Evolutionary conservation across 75 land plant genomes (phyloP), one percentile per base, ranked within the genome.

Genomic region (Ceratopteris richardii): DNA sequence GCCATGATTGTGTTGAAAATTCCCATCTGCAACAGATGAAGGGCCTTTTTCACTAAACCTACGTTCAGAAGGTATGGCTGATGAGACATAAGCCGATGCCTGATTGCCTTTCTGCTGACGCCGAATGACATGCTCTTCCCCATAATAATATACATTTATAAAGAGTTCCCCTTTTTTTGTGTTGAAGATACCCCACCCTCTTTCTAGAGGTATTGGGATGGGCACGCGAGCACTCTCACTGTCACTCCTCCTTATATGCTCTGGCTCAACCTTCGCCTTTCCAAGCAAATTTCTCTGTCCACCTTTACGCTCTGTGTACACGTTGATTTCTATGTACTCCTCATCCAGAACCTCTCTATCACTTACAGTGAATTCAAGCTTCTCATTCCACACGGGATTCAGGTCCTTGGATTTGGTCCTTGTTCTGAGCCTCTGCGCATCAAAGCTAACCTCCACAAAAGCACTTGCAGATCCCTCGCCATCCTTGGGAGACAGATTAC

Each of bases 331-430:
- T 26, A 69, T n/a, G 67, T 29, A 7, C 20, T 52, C 23, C 41
- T 55, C 41, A 16, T 28, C 27, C 52, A 42, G 16, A 44, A 29
- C 16, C 18, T 52, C 1, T 29, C 70, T 20, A 28, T 62, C 46
- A 1, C 25, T 4, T 24, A 52, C 63, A 67, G 28, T 63, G 44
- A n/a, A 18, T 64, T 60, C 54, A 63, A 63, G 51, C 59, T 74
- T 43, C 44, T 81, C 50, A 68, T 80, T 80, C 74, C 77, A 51
- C 69, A 81, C 63, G 69, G 67, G 30, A 81, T 73, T 57, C 63
- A 69, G 41, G 59, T 62, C 60, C 27, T 24, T 62, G 26, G 29
- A 16, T 24, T 6, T 24, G 17, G 29, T 17, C 59, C 23, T 62
- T 13, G 60, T 62, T 60, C 11, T 18, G n/a, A 18, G 60, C 58